phyloP scores from a whole-genome alignment of 2,329 filamentous ascomycete genomes.

The Pseudogymnoascus sp. region DNA sequence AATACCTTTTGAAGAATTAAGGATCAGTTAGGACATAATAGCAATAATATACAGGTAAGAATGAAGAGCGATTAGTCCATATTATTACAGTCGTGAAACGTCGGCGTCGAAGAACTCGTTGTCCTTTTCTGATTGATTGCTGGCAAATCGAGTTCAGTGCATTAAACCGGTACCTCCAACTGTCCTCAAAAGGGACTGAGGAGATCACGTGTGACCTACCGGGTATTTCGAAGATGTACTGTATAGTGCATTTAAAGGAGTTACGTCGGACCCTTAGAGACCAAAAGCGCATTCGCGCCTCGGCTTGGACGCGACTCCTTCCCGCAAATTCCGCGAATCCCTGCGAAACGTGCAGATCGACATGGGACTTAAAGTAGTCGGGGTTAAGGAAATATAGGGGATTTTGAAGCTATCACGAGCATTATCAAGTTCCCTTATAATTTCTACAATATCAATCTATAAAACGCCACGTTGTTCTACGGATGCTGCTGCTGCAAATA shows the following conservation, averaged over 20 bases:
- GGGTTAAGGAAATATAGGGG: not conserved
- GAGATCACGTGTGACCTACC: not conserved
- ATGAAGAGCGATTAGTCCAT: slow-evolving; percentile 6
- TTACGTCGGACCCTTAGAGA: not conserved
- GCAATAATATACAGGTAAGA: slow-evolving; percentile 10
- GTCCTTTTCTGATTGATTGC: slow-evolving; percentile 8
- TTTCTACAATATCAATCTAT: not conserved
- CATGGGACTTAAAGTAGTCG: not conserved
- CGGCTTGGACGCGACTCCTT: not conserved
- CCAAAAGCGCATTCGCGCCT: not conserved
- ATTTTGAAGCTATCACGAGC: not conserved
- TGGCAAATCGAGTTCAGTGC: slow-evolving; percentile 5
- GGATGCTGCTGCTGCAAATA: not conserved
- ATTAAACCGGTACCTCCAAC: slow-evolving; percentile 4
- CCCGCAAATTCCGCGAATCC: slow-evolving; percentile 1
- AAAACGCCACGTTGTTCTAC: not conserved
- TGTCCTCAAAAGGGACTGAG: slow-evolving; percentile 2
- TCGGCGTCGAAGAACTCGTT: slow-evolving; percentile 6
- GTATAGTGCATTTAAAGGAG: slow-evolving; percentile 2
- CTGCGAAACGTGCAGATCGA: not conserved
- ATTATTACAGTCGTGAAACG: slow-evolving; percentile 11
- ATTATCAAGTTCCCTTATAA: not conserved
- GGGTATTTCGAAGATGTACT: not conserved
- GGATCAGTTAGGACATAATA: not conserved
- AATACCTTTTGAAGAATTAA: slow-evolving; percentile 7